Evolutionary conservation across 345 rosid genomes (phyloP), one percentile per base, ranked within the genome.

Genomic region (Rhizophora mangle): DNA sequence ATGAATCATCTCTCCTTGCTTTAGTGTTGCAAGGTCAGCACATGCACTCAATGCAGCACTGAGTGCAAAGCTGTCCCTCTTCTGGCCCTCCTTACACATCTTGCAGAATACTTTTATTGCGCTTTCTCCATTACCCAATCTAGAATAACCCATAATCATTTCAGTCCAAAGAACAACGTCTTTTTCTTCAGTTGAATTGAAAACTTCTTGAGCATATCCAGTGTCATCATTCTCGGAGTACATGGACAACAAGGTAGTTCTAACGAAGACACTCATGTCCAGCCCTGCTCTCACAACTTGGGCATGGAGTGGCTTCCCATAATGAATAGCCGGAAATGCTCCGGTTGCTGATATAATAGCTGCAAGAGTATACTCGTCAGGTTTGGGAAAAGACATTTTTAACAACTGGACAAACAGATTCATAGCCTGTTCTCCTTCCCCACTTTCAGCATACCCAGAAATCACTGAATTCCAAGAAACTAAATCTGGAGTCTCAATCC

Each of bases 81-180:
- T 80, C 55, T 81, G 78, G 21, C 85, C 85, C 64, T 80, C 88
- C 69, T 43, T 70, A 74, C 77, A 74, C 93, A 89, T 87, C 67
- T 81, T 74, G 78, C 77, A 47, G 43, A 86, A 91, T 68, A 73
- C 75, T 59, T 76, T 81, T 54, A 89, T 69, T 2, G 95, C 91
- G 27, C 39, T 47, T 74, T 79, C 88, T 16, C 83, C 82, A 70
- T 89, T 89, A 39, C 85, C 96, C 69, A 87, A 53, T 81, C 88
- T 87, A 7, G 92, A 82, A 63, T 88, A 83, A 24, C 91, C 93
- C 62, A 85, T 78, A 34, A 94, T 85, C 89, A 94, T 91, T 85
- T 89, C 95, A 53, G 97, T 94, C 97, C 97, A 91, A 20, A 91
- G 86, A 78, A 91, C 87, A 49, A 84, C 37, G 74, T 94, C 98